These are phyloP conservation scores for Sporothrix mexicana DNA, from an alignment of 2,329 filamentous ascomycete genomes.

Conservation along the genomic window DNA sequence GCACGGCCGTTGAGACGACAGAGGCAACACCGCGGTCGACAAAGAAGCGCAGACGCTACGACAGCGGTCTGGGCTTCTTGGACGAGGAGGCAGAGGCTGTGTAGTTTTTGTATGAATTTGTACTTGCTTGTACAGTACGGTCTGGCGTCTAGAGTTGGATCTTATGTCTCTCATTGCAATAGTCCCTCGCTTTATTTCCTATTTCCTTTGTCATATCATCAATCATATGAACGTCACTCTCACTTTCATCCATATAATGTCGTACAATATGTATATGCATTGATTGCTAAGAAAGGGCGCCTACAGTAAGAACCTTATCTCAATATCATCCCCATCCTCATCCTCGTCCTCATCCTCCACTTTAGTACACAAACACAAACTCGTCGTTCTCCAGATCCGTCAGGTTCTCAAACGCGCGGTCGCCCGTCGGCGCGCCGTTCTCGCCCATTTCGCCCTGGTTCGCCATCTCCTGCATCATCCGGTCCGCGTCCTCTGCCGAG, in stretches of 20 bases:
- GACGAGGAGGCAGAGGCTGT: conserved; percentile 49
- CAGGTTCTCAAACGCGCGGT: conserved; percentile 37
- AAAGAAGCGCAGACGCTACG: conserved; percentile 55
- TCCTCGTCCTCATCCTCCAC: not conserved
- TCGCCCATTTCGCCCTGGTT: conserved; percentile 24
- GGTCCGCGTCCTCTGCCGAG: conserved; percentile 33
- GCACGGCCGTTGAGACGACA: too few relatives aligned
- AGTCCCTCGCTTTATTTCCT: not conserved
- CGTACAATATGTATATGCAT: not conserved
- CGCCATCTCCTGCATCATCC: conserved; percentile 31
- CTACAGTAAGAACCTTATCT: not conserved
- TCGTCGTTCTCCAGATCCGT: conserved; percentile 39
- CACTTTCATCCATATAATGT: not conserved
- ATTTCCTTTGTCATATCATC: not conserved
- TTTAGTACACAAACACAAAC: conserved; percentile 38
- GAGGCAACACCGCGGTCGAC: conserved; percentile 25
- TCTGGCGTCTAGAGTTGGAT: not conserved
- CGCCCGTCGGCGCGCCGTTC: conserved; percentile 29
- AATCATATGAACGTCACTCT: not conserved
- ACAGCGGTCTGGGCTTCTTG: conserved; percentile 62
- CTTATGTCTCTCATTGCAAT: not conserved
- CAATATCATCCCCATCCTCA: too few relatives aligned
- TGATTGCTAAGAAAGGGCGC: not conserved
- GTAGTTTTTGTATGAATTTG: not conserved
- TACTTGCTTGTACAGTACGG: not conserved